Evolutionary conservation across 2,329 filamentous ascomycete species (phyloP).

Genomic region (Microdochium nivale): DNA sequence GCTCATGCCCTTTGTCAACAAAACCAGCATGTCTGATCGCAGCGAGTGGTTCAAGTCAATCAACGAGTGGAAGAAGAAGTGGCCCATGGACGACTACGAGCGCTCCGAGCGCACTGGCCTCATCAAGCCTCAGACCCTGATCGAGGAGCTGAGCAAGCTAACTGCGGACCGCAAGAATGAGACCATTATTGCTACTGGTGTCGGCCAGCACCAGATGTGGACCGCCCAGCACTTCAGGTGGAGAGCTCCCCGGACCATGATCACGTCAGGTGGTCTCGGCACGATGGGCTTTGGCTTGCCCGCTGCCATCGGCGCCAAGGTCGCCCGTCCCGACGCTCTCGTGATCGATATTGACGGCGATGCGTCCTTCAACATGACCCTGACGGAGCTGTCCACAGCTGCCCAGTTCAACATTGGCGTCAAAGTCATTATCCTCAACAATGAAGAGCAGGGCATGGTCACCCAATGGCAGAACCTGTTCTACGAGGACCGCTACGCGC

Average conservation of each 20-base stretch:
- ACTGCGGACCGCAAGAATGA: slow-evolving; percentile 72
- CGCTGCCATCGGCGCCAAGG: slow-evolving; percentile 91
- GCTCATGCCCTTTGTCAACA: slow-evolving; percentile 64
- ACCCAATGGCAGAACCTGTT: slow-evolving; percentile 98
- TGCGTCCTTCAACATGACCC: slow-evolving; percentile 98
- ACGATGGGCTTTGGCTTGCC: slow-evolving; percentile 96
- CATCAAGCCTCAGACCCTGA: slow-evolving; percentile 92
- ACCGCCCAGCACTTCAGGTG: slow-evolving; percentile 93
- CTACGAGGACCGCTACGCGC: slow-evolving; percentile 86
- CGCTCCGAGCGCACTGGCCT: slow-evolving; percentile 64
- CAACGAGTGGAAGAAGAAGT: slow-evolving; percentile 80
- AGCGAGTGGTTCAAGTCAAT: slow-evolving; percentile 88
- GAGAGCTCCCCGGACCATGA: slow-evolving; percentile 85
- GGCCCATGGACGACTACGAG: slow-evolving; percentile 78
- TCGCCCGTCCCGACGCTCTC: slow-evolving; percentile 67
- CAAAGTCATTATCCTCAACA: slow-evolving; percentile 92
- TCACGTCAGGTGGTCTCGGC: slow-evolving; percentile 90
- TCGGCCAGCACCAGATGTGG: slow-evolving; percentile 99
- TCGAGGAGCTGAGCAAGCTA: slow-evolving; percentile 81
- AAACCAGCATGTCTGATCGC: slow-evolving; percentile 54
- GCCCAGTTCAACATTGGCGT: slow-evolving; percentile 94
- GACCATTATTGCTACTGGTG: slow-evolving; percentile 86
- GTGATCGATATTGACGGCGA: slow-evolving; percentile 97
- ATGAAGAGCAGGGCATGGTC: slow-evolving; percentile 97
- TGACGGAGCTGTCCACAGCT: slow-evolving; percentile 89